Conservation (phyloP, 495 filamentous ascomycete species). For the Annulohypoxylon moriforme region DNA sequence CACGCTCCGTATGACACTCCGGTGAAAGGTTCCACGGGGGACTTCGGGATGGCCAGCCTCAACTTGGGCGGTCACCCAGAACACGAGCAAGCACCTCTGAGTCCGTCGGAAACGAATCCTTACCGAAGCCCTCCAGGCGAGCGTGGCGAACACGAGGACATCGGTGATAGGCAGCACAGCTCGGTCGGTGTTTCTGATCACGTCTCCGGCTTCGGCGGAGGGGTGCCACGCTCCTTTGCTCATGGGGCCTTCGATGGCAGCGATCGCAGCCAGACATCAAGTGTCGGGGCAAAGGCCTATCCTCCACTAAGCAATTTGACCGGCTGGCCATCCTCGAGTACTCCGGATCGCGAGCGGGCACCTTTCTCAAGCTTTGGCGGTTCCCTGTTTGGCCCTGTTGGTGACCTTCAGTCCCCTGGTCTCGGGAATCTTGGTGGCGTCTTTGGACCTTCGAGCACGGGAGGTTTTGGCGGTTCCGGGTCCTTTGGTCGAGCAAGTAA, state of each 20-base stretch:
- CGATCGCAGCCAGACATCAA: conserved; percentile 91
- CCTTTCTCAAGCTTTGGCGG: conserved; percentile 76
- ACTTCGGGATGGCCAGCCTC: conserved; percentile 87
- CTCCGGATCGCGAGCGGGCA: conserved; percentile 80
- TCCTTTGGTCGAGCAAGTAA: conserved; percentile 81
- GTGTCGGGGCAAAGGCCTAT: conserved; percentile 79
- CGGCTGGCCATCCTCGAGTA: conserved; percentile 78
- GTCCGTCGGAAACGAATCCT: conserved; percentile 97
- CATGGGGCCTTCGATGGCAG: conserved; percentile 72
- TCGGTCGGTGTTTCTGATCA: conserved; percentile 54
- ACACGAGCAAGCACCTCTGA: conserved; percentile 68
- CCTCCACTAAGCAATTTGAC: conserved; percentile 70
- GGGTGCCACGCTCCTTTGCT: conserved; percentile 60
- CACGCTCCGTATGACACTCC: conserved; percentile 66
- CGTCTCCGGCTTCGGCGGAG: conserved; percentile 56
- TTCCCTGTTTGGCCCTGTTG: conserved; percentile 75
- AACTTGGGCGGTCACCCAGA: conserved; percentile 66
- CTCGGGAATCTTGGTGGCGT: conserved; percentile 67
- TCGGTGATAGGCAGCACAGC: conserved; percentile 60
- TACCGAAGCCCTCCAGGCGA: conserved; percentile 94
- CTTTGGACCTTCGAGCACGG: conserved; percentile 58
- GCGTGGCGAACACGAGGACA: conserved; percentile 74
- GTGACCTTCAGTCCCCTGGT: conserved; percentile 80
- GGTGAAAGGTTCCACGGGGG: conserved; percentile 65
- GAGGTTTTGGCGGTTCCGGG: conserved; percentile 64